phyloP scores from a whole-genome alignment of 148 eudicot species.

The Camellia granthamiana region DNA sequence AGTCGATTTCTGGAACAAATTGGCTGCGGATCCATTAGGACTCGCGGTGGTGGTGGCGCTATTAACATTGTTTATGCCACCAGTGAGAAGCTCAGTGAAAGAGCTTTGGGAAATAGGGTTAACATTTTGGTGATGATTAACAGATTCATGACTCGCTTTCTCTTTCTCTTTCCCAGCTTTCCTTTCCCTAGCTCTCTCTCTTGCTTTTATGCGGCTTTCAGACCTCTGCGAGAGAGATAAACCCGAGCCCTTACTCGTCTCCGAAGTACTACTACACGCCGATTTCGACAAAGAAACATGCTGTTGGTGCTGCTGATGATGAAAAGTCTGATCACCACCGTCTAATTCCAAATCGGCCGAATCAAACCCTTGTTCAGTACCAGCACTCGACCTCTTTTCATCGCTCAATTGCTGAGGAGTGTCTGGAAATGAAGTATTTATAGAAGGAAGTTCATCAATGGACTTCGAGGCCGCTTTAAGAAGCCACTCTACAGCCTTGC shows the following conservation, averaged over 20 bases:
- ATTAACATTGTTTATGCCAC: constrained; percentile 41
- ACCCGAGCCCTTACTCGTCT: constrained; percentile 80
- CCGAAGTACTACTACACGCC: constrained; percentile 75
- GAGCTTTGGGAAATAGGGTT: constrained; percentile 53
- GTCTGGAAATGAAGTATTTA: constrained; percentile 46
- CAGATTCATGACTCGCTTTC: constrained; percentile 28
- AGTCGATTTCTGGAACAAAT: constrained; percentile 27
- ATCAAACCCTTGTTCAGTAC: constrained; percentile 22
- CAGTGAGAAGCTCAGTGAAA: constrained; percentile 74
- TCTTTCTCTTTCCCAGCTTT: constrained; percentile 65
- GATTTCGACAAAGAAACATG: constrained; percentile 42
- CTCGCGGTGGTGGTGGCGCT: constrained; percentile 11
- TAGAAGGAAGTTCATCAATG: constrained; percentile 73
- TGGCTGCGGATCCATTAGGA: constrained; percentile 30
- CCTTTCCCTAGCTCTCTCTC: constrained; percentile 77
- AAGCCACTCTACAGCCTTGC: constrained; percentile 96
- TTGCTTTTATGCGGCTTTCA: constrained; percentile 65
- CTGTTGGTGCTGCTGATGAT: constrained; percentile 21
- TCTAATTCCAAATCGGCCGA: constrained; percentile 36
- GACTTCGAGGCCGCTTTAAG: constrained; percentile 65
- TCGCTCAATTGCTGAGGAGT: constrained; percentile 51
- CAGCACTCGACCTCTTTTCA: constrained; percentile 30
- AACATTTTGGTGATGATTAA: constrained; percentile 13
- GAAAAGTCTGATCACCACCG: constrained; percentile 8
- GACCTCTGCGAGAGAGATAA: constrained; percentile 51